These are phyloP conservation scores for Lactuca saligna DNA, from an alignment of 129 eudicot species.

Conservation along the genomic window DNA sequence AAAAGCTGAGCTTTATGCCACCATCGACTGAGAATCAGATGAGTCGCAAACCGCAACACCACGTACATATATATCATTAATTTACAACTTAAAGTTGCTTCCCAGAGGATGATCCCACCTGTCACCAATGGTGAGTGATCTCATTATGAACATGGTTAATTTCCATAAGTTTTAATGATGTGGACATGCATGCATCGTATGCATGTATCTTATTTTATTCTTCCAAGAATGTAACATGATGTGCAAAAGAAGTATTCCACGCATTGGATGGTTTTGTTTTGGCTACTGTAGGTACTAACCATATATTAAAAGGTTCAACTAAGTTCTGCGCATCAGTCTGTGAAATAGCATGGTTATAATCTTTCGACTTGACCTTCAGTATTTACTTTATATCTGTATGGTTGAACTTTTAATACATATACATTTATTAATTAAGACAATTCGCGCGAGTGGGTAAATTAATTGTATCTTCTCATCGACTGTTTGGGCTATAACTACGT, in stretches of 20 bases:
- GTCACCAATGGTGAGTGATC: conserved; percentile 2
- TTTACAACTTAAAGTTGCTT: conserved; percentile 4
- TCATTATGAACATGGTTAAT: not conserved
- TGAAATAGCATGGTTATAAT: not conserved
- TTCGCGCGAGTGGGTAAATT: too few relatives aligned
- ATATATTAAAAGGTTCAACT: conserved; percentile 4
- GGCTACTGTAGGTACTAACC: conserved; percentile 5
- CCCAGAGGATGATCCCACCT: conserved; percentile 16
- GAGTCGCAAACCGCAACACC: conserved; percentile 3
- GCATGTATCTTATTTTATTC: not conserved
- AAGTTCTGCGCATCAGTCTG: not conserved
- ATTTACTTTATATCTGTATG: too few relatives aligned
- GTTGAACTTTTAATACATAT: too few relatives aligned
- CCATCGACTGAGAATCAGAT: not conserved
- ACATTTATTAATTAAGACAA: too few relatives aligned
- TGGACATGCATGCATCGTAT: not conserved
- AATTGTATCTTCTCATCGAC: too few relatives aligned
- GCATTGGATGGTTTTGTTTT: conserved; percentile 16
- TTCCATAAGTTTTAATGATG: not conserved
- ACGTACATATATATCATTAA: conserved; percentile 6
- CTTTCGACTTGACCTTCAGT: too few relatives aligned
- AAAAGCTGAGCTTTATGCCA: not conserved
- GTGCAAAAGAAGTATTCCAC: conserved; percentile 17
- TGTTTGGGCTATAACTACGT: too few relatives aligned
- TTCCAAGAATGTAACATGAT: conserved; percentile 22